Evolutionary conservation across 441 rosid species (phyloP), one percentile per base, ranked within the genome.

Genomic region (Croton setiger): DNA sequence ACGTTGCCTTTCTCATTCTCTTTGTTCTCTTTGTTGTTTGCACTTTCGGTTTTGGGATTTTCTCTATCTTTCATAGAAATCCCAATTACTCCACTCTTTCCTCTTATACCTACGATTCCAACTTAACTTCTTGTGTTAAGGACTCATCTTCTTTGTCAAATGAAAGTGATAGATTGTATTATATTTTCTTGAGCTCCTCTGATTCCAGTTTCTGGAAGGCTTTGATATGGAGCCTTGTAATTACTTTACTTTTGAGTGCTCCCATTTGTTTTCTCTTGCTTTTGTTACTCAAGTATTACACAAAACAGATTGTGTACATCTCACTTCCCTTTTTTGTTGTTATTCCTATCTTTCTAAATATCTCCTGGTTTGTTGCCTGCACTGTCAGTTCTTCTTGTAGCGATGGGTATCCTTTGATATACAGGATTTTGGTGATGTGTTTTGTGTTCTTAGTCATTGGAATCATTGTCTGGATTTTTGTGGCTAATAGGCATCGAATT

Each of bases 311-410:
- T 17, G 98, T 93, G 21, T 93, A 91, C 73, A 80, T 70, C 66
- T 83, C 84, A 1, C 85, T 93, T 45, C 97, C 98, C 55, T 87
- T 91, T 81, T 84, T 89, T 54, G 70, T 93, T 47, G 18, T 88
- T 21, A 58, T 91, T 35, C 98, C 94, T 0, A 36, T 87, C 49
- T 87, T 91, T 65, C 80, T 93, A 63, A 84, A 93, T 69, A 65
- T 93, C 55, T 93, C 88, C 51, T 93, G 97, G 98, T 93, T 93
- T 55, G 93, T 91, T 45, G 92, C 96, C 17, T 93, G 98, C 76
- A 88, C 90, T 41, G 53, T 88, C 45, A 79, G 82, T 68, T 79
- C 94, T 31, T 79, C 90, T 69, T 93, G 97, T 62, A 80, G 87
- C 45, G 81, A 80, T n/a, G 77, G 87, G 2, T 80, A 89, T 61